phyloP scores from a whole-genome alignment of 495 filamentous ascomycete genomes.

The Evansstolkia leycettana region DNA sequence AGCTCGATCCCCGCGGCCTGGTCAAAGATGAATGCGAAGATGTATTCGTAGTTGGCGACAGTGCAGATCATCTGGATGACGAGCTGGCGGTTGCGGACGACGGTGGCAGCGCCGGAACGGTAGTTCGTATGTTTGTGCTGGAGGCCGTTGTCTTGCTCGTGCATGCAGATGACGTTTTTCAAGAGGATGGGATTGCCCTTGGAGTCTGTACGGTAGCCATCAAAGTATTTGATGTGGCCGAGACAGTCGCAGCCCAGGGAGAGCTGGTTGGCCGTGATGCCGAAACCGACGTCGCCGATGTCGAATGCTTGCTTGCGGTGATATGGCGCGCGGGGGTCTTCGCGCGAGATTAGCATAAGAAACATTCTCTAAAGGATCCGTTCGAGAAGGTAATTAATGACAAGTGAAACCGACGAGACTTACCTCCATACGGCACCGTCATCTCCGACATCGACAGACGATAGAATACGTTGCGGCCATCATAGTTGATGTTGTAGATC shows the following conservation, averaged over 20 bases:
- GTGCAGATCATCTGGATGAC: conserved; percentile 67
- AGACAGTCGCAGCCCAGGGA: conserved; percentile 59
- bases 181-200: conserved; percentile 40
- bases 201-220: conserved; percentile 41
- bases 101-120: conserved; percentile 44
- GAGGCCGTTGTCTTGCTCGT: conserved; percentile 59
- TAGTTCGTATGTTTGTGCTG: conserved; percentile 64
- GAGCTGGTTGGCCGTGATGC: conserved; percentile 55
- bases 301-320: conserved; percentile 67
- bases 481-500: conserved; percentile 54
- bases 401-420: too few relatives aligned
- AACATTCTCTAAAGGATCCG: too few relatives aligned
- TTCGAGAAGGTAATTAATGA: neutral
- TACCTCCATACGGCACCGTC: conserved; percentile 51
- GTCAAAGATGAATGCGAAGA: conserved; percentile 76
- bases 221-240: conserved; percentile 55
- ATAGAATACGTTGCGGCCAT: conserved; percentile 59
- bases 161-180: conserved; percentile 51
- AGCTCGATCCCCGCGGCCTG: conserved; percentile 72
- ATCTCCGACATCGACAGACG: conserved; percentile 66
- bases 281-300: conserved; percentile 56
- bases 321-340: conserved; percentile 53
- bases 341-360: neutral
- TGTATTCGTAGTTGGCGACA: conserved; percentile 75
- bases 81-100: conserved; percentile 49